Evolutionary conservation across 228 moss, liverwort and hornwort genomes (phyloP), one percentile per base, ranked within the genome.

Genomic region (Sphagnum magellanicum): DNA sequence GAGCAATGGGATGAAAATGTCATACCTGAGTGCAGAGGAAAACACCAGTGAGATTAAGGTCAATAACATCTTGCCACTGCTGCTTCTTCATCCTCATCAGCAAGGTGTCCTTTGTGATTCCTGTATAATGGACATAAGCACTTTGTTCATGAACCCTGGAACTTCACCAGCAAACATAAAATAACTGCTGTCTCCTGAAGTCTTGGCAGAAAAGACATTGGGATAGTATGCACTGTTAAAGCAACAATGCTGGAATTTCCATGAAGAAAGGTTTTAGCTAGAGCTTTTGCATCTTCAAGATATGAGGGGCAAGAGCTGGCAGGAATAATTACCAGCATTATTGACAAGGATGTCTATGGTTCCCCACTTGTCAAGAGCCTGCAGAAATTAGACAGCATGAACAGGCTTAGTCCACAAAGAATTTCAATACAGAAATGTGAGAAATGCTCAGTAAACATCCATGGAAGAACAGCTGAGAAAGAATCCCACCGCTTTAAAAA

Each of bases 31-130:
- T 97, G 77, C 97, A 97, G 66, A 97, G 97, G 63, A 91, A 97
- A 67, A 97, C 97, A 70, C 97, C 97, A n/a, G 97, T 91, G 11
- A 97, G 90, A 74, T 97, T 97, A 46, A 97, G 91, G 63, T 88
- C 91, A 59, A 97, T 90, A 64, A 97, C 97, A 6, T 98, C 90
- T 76, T 93, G 91, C 97, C 97, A 98, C 74, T 98, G 97, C 49
- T 87, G 49, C 73, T 89, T 93, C 86, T 98, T 93, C 93, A 98
- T 98, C 71, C 97, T 91, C 93, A 98, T 98, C 73, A 98, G 78
- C 65, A 98, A 73, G 13, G 89, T 93, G 62, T 98, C 93, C 74
- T 85, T 91, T 51, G 97, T 93, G 53, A 98, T 98, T 67, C 97
- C 94, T 94, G 55, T 7, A n/a, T 48, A 64, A 48, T 6, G 9